Evolutionary conservation across 2,329 filamentous ascomycete genomes (phyloP).

Genomic region (Furcasterigmium furcatum): DNA sequence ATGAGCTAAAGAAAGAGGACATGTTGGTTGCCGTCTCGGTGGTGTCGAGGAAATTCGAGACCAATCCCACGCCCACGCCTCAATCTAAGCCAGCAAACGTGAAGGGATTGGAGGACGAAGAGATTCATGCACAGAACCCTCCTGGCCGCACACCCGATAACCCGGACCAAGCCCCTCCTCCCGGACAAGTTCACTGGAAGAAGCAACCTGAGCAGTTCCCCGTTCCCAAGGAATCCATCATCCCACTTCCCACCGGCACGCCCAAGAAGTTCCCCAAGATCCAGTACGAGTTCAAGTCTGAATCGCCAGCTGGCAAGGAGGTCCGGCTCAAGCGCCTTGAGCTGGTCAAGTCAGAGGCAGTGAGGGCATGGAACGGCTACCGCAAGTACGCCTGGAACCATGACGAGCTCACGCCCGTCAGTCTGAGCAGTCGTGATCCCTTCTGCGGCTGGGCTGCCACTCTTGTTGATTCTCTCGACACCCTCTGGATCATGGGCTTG

Average conservation of each 20-base stretch:
- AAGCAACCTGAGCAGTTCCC: slow-evolving; percentile 77
- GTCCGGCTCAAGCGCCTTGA: slow-evolving; percentile 63
- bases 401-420: slow-evolving; percentile 78
- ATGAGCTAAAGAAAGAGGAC: not conserved
- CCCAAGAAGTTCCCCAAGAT: slow-evolving; percentile 71
- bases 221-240: slow-evolving; percentile 65
- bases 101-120: not conserved
- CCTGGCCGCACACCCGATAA: slow-evolving; percentile 7
- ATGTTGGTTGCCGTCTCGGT: not conserved
- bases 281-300: slow-evolving; percentile 66
- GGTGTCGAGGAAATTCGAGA: not conserved
- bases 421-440: slow-evolving; percentile 66
- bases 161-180: slow-evolving; percentile 10
- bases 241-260: slow-evolving; percentile 69
- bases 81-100: not conserved
- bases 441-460: slow-evolving; percentile 94
- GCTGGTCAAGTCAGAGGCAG: slow-evolving; percentile 70
- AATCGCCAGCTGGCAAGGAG: slow-evolving; percentile 43
- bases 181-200: slow-evolving; percentile 61
- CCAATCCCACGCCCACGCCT: not conserved
- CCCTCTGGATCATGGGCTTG: slow-evolving; percentile 82
- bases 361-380: slow-evolving; percentile 81
- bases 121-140: slow-evolving; percentile 22
- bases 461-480: slow-evolving; percentile 77
- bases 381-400: slow-evolving; percentile 76